Evolutionary conservation across 2,329 filamentous ascomycete species (phyloP), one percentile per base, ranked within the genome.

Genomic region (Taxawa tesnikishii): DNA sequence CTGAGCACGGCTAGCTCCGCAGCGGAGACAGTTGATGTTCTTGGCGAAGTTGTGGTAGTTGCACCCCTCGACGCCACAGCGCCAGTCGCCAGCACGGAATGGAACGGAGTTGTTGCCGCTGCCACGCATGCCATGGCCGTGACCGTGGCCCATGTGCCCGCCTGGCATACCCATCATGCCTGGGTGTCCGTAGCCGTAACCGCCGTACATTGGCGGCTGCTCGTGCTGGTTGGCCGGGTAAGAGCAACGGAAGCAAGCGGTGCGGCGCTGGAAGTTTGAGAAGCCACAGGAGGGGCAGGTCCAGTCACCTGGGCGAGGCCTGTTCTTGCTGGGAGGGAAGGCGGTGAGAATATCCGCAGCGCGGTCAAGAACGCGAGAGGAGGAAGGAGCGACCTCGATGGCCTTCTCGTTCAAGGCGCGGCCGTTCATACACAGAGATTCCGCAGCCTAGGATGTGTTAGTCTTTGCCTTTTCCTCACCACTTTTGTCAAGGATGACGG

Each of bases 41-140:
- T 98, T 98, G 40, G 90, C 90, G 54, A 98, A 98, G 65, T 98
- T 98, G 67, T 98, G 90, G 59, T 98, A 98, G 37, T 83, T 84
- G 55, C 90, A 98, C 23, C 87, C 85, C 53, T 98, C 90, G 43
- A 90, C 90, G 35, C 90, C 90, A 53, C 90, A 98, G 61, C 94
- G 94, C 90, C 90, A 98, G 54, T 98, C 90, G 51, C 90, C 90
- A 34, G 90, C 90, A 51, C 90, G 82, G 79, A 98, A 98, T 11
- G 90, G 90, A 26, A 98, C 90, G 18, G 50, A 30, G 29, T 85
- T 80, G 34, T 82, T 81, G 45, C 82, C 80, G 41, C 83, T 69
- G 27, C 66, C 81, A 41, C 53, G 53, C 33, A 81, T 79, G 26
- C 60, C 60, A 24, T 42, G 43, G 13, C 37, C 37, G 15, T 25